Evolutionary conservation across 129 eudicot species (phyloP).

Genomic region (Escallonia herrerae): DNA sequence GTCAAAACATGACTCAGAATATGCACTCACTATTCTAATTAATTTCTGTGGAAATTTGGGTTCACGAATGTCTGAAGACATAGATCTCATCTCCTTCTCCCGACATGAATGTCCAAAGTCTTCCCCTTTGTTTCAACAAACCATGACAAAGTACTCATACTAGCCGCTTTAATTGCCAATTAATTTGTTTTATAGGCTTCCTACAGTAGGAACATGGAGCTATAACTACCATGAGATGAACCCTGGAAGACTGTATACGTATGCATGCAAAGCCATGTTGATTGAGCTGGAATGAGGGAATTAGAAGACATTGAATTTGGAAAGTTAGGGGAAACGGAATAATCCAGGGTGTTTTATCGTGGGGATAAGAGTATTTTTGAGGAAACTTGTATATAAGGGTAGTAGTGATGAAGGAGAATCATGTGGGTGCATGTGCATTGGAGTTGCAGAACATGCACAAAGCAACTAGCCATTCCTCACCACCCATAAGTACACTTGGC

Average conservation of each 20-base stretch:
- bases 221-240: slow-evolving; percentile 18
- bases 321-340: slow-evolving; percentile 36
- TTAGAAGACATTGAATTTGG: slow-evolving; percentile 58
- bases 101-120: slow-evolving; percentile 17
- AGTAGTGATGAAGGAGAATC: slow-evolving; percentile 39
- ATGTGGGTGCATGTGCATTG: slow-evolving; percentile 79
- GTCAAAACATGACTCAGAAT: neutral
- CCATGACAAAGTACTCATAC: slow-evolving; percentile 10
- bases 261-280: slow-evolving; percentile 4
- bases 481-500: slow-evolving; percentile 26
- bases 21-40: neutral
- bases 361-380: slow-evolving; percentile 17
- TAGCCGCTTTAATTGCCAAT: slow-evolving; percentile 2
- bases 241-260: slow-evolving; percentile 12
- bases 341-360: slow-evolving; percentile 72
- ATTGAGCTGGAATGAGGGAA: slow-evolving; percentile 21
- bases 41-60: neutral
- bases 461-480: slow-evolving; percentile 12
- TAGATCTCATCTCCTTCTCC: slow-evolving; percentile 9
- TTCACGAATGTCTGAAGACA: slow-evolving; percentile 23
- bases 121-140: slow-evolving; percentile 22
- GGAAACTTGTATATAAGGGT: neutral
- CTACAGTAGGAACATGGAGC: slow-evolving; percentile 46
- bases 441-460: slow-evolving; percentile 66
- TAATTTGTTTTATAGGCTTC: slow-evolving; percentile 20